phyloP scores from a whole-genome alignment of 768 basidiomycete species.

The Melanogaster broomeanus region DNA sequence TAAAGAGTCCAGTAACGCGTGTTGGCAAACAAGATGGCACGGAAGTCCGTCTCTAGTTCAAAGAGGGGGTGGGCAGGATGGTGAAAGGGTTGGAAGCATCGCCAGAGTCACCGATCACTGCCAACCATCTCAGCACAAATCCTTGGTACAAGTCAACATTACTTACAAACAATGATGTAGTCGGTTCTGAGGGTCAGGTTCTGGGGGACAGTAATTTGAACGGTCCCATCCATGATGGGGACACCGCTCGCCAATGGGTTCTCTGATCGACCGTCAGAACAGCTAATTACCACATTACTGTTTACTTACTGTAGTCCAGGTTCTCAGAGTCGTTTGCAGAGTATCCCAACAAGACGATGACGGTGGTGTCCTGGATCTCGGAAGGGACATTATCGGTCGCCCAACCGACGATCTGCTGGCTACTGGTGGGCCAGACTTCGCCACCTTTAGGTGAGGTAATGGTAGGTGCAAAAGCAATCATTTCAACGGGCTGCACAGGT shows the following conservation, averaged over 20 bases:
- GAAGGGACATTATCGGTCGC: constrained; percentile 36
- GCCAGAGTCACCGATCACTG: constrained; percentile 72
- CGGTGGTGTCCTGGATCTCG: constrained; percentile 34
- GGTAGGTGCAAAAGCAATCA: constrained; percentile 41
- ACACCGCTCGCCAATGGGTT: constrained; percentile 59
- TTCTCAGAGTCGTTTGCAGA: constrained; percentile 42
- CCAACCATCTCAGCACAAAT: neutral
- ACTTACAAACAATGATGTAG: constrained; percentile 69
- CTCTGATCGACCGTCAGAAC: constrained; percentile 37
- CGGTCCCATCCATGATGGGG: constrained; percentile 50
- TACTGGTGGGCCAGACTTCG: constrained; percentile 40
- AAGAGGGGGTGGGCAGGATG: constrained; percentile 34
- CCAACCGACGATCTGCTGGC: constrained; percentile 46
- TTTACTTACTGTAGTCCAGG: constrained; percentile 48
- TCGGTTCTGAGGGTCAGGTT: constrained; percentile 40
- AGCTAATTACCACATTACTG: too few species aligned
- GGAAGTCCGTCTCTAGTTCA: neutral
- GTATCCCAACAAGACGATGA: constrained; percentile 50
- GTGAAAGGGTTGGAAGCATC: constrained; percentile 60
- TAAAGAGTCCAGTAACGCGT: neutral
- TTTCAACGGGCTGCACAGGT: constrained; percentile 27
- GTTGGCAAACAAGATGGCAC: neutral
- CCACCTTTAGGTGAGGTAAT: constrained; percentile 41
- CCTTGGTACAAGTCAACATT: neutral
- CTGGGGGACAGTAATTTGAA: constrained; percentile 52